Percentiles rank a stretch among this genome's conserved stretches.
phyloP scores from a whole-genome alignment of 1,284 basidiomycete species.

The Ceratobasidium sp. region DNA sequence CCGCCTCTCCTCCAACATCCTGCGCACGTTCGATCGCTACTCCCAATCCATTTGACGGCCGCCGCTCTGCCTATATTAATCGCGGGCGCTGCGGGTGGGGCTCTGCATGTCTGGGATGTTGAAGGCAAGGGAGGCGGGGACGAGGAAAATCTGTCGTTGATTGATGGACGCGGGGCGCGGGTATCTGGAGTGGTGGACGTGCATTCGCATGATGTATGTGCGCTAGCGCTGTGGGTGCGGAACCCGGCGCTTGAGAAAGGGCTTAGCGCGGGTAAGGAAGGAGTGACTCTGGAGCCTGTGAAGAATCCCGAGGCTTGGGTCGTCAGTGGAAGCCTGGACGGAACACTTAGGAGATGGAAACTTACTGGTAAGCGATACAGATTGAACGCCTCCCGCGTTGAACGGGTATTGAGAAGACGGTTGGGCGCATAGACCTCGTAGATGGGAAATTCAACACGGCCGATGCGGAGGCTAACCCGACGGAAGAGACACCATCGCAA shows the following conservation, averaged over 20 bases:
- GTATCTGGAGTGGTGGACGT: constrained; percentile 71
- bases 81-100: constrained; percentile 7
- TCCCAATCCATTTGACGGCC: constrained; percentile 69
- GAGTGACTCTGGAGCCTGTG: background rate
- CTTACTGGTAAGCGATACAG: constrained; percentile 65
- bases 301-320: constrained; percentile 72
- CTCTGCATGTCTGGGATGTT: constrained; percentile 29
- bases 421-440: constrained; percentile 60
- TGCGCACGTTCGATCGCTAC: constrained; percentile 73
- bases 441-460: constrained; percentile 47
- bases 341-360: constrained; percentile 85
- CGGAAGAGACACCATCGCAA: constrained; percentile 3
- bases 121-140: constrained; percentile 46
- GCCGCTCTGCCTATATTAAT: constrained; percentile 68
- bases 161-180: constrained; percentile 41
- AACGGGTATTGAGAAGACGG: constrained; percentile 5
- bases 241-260: constrained; percentile 57
- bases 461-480: background rate
- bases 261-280: constrained; percentile 51
- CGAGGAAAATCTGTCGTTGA: constrained; percentile 18
- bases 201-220: constrained; percentile 88
- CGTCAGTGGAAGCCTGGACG: constrained; percentile 83
- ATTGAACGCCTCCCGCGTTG: too few species aligned
- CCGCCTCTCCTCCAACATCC: constrained; percentile 72
- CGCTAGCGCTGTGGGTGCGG: constrained; percentile 75